Conservation (phyloP, 306 rosid genomes). For the Betula pendula region DNA sequence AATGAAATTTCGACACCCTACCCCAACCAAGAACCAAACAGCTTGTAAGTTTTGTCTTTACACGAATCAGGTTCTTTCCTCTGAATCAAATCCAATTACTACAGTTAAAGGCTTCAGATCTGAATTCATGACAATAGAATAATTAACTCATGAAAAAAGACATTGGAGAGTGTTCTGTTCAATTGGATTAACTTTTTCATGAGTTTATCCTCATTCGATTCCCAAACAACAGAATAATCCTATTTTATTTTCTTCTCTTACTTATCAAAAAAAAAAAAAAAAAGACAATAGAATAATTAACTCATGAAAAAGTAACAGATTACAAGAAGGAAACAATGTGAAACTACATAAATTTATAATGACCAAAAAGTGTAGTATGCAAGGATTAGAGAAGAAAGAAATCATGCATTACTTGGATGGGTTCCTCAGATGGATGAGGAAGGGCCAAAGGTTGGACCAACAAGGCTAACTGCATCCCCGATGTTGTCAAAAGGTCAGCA, state of each 20-base stretch:
- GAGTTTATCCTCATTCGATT: too few relatives aligned
- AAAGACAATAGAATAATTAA: constrained; percentile 10
- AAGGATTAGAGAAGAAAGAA: constrained; percentile 15
- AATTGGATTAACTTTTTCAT: too few relatives aligned
- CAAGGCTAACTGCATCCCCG: constrained; percentile 98
- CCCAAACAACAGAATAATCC: too few relatives aligned
- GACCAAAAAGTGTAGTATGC: constrained; percentile 11
- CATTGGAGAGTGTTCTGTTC: too few relatives aligned
- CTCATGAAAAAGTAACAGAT: background rate
- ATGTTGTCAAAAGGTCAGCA: constrained; percentile 81
- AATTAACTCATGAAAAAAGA: constrained; percentile 1
- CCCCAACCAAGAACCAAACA: background rate
- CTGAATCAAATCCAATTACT: background rate
- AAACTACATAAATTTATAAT: constrained; percentile 7
- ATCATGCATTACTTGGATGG: constrained; percentile 66
- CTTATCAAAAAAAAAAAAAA: too few relatives aligned
- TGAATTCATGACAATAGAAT: constrained; percentile 1
- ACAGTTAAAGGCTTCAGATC: background rate
- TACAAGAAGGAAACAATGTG: background rate
- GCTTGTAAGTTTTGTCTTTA: background rate
- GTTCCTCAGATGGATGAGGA: constrained; percentile 95
- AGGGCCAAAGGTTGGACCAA: constrained; percentile 95
- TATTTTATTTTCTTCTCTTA: too few relatives aligned
- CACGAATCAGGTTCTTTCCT: background rate
- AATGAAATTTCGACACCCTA: background rate